Base-by-base conservation (phyloP, 164 flowering plant species). In the Vitis cinerea region DNA sequence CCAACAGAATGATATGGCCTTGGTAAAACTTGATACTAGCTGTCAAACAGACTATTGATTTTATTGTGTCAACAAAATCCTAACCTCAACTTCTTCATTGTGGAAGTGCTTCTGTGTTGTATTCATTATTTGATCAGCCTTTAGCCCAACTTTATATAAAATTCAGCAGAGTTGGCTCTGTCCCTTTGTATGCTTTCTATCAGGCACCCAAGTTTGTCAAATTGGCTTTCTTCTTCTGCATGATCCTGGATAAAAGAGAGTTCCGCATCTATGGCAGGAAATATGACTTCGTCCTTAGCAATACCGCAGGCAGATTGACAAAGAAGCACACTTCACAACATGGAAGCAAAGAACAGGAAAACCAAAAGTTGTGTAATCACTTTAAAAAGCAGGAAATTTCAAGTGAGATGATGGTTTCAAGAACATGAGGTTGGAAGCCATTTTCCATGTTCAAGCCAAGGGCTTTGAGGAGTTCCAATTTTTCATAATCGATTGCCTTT, bases 231-330 rank as follows among this genome's bases (percentile, higher is more conserved):
- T 80, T 90, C 97, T 81, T 92, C 95, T 47, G 95, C 92, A 78
- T 92, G 99, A 82, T 94, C 95, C 73, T 87, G 84, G 9, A 77
- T 86, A 74, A 92, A 92, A 61, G 92, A 92, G 69, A 91, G 82
- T 77, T 90, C 94, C 63, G 75, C 82, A 84, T 89, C 97, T 73
- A 92, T 86, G 37, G 97, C 97, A 75, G 99, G 99, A 80, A 94
- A 94, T 82, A 91, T 91, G 71, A 94, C 86, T 77, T 82, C 87
- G 78, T 94, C 99, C 83, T 92, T 97, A 76, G 97, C 99, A 78
- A 94, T 85, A 77, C 99, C 92, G 88, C 90, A 86, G 50, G n/a
- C 74, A 83, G 67, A 77, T 50, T 75, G 66, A 61, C 37, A 63
- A 64, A 53, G 71, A 59, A 64, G 44, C 44, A 31, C 44, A 31